Base-by-base conservation (phyloP, 345 rosid genomes). In the Rhizophora apiculata region DNA sequence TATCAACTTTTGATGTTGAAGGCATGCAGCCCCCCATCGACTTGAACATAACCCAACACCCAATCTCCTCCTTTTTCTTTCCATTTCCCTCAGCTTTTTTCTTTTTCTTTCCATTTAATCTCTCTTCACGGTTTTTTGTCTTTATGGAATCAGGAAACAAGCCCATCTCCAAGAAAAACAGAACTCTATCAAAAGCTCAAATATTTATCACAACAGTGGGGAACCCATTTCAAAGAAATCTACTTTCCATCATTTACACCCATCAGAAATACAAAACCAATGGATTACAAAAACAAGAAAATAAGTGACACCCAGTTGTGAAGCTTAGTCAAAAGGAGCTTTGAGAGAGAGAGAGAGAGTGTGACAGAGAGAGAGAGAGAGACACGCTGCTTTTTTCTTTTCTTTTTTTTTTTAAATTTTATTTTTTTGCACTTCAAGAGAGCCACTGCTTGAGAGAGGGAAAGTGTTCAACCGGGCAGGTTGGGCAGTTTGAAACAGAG, bases 401-500 rank as follows among this genome's bases (percentile, higher is more conserved):
- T 43, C 3, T 39, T 10, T 2, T 39, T 39, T 39, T 39, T 2
- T 4, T 13, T 3, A n/a, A n/a, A n/a, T n/a, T n/a, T n/a, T n/a
- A n/a, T 15, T 43, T 39, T 39, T 43, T 43, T 2, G 18, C 49
- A 13, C 49, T 43, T 43, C 49, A 43, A 43, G 49, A 43, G 19
- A 43, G 19, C 3, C 18, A 8, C 61, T 13, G 78, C 53, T 52
- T 24, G 60, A 55, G 69, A 75, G 70, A 64, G 79, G 74, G 67
- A 60, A 70, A 75, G 78, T 36, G 79, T 36, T 59, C 66, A 65
- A 27, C 39, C 22, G 92, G 91, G 96, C 85, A 88, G 77, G 5
- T 30, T 61, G 87, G 92, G 91, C 85, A 88, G 81, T 19, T 79
- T 80, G 78, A 75, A 84, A 81, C 74, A 80, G 46, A 30, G 74